A percentile compares a stretch with the other conserved stretches of the same genome.
These are phyloP conservation scores for Suillus lakei DNA, from an alignment of 768 basidiomycete species.

Conservation along the genomic window DNA sequence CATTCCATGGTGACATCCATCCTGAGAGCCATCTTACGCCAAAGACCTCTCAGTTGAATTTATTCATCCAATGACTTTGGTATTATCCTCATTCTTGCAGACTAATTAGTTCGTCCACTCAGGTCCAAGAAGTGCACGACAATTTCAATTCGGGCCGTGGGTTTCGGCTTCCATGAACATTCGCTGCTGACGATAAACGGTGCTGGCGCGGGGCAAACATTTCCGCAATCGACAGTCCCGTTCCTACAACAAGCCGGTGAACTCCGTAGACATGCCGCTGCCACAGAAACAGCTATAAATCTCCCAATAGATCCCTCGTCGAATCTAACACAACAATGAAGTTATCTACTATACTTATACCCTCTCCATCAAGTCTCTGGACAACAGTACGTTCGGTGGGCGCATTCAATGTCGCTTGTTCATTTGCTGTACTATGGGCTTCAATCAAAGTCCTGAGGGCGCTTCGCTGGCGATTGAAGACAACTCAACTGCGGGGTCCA, in stretches of 20 bases:
- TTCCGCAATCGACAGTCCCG: background rate
- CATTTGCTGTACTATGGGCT: background rate
- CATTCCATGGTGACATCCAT: too few relatives aligned
- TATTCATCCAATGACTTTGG: background rate
- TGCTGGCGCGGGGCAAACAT: too few relatives aligned
- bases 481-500: conserved; percentile 25
- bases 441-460: conserved; percentile 12
- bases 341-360: background rate
- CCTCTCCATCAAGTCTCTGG: background rate
- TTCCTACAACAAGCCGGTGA: background rate
- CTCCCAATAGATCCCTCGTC: background rate
- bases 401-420: background rate
- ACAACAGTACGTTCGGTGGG: background rate
- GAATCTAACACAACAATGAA: background rate
- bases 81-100: background rate
- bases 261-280: background rate
- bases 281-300: background rate
- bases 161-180: background rate
- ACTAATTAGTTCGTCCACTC: background rate
- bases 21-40: too few relatives aligned
- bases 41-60: background rate
- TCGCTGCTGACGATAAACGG: background rate
- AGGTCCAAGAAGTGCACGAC: background rate
- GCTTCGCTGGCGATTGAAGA: conserved; percentile 9
- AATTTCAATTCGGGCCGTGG: background rate